phyloP scores from a whole-genome alignment of 176 grass and related monocot genomes.

The Oryza officinalis region DNA sequence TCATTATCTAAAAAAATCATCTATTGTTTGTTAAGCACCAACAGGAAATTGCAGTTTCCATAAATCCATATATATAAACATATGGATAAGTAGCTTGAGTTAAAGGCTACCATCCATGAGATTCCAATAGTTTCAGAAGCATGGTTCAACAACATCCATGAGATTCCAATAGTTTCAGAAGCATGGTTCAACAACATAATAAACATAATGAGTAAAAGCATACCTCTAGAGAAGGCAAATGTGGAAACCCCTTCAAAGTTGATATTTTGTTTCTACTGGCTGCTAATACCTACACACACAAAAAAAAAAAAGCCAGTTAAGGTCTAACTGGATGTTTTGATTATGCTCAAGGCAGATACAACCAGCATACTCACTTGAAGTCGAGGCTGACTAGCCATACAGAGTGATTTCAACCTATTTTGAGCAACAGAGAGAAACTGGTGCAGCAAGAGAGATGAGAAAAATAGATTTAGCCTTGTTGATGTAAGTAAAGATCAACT shows the following conservation, averaged over 20 bases:
- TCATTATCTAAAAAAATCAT: neutral
- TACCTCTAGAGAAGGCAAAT: constrained; percentile 88
- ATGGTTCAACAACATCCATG: constrained; percentile 23
- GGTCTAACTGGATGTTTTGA: neutral
- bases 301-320: constrained; percentile 33
- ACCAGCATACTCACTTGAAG: constrained; percentile 71
- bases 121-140: neutral
- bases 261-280: constrained; percentile 97
- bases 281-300: constrained; percentile 64
- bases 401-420: constrained; percentile 87
- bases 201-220: constrained; percentile 9
- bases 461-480: constrained; percentile 19
- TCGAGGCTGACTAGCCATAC: constrained; percentile 83
- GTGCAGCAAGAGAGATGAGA: constrained; percentile 46
- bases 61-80: constrained; percentile 22
- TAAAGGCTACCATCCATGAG: constrained; percentile 13
- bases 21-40: neutral
- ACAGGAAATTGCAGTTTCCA: neutral
- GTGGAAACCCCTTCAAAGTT: constrained; percentile 90
- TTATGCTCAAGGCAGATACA: constrained; percentile 14
- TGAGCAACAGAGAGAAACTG: constrained; percentile 96
- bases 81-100: neutral
- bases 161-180: neutral
- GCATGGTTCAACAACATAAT: constrained; percentile 16
- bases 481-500: constrained; percentile 31